Base-by-base conservation (phyloP, 805 yeast genomes). In the Myxozyma nipponensis region DNA sequence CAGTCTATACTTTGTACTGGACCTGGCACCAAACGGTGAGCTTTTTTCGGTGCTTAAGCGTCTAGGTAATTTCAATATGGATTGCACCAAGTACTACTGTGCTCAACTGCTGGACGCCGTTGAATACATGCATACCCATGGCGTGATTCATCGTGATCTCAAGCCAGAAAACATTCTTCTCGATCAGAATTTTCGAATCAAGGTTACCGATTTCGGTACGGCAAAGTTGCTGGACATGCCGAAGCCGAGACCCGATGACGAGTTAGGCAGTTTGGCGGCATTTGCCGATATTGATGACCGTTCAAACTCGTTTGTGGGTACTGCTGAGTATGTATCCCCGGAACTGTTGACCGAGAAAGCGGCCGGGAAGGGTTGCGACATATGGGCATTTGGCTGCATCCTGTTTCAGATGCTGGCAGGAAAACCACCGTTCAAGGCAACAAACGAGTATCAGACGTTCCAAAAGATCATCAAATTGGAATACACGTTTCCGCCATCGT, bases 121-220 rank as follows among this genome's bases (percentile, higher is more conserved):
- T 19, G 81, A 78, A 52, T 93, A 84, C 69, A 89, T 91, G 72
- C 98, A 93, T 65, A 78, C 79, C 50, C 84, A 81, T 59, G 96
- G 96, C 0, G 86, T 91, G 9, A 85, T 93, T 18, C 98, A 91
- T 66, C 75, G 98, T 55, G 98, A 93, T 69, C 71, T 93, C 62
- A 91, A 91, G 67, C 98, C 98, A 0, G 98, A 91, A 62, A 91
- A 91, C 64, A 85, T 91, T 43, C 67, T 91, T 59, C 77, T 93
- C 42, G 91, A 86, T 63, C 81, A 81, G 54, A 93, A 87, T 49
- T 87, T 90, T 78, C 83, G 86, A 62, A 70, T 93, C 52, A 88
- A 90, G 77, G 83, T 93, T 49, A 93, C 98, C 1, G 98, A 93
- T 69, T 93, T 93, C 68, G 98, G 98, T 9, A 95, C 98, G n/a